Evolutionary conservation across 108 stramenopile genomes (phyloP).

Genomic region (Aurantiochytrium sp.): DNA sequence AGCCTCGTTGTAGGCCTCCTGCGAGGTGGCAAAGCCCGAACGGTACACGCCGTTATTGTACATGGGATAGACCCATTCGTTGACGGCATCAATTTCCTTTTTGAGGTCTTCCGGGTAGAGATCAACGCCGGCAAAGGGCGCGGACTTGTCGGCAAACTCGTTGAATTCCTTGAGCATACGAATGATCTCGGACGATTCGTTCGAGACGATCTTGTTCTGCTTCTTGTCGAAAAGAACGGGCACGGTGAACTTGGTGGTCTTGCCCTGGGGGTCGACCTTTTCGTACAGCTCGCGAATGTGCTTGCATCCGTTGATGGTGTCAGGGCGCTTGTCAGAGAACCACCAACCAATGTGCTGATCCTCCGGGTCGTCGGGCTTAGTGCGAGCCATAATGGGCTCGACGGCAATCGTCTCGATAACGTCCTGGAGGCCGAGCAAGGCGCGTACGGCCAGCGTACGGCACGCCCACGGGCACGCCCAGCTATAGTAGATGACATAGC

Average conservation of each 20-base stretch:
- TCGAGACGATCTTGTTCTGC: constrained; percentile 83
- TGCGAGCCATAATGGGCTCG: constrained; percentile 73
- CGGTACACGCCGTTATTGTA: constrained; percentile 95
- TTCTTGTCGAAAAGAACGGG: constrained; percentile 93
- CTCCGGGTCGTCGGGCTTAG: constrained; percentile 59
- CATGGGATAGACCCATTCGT: constrained; percentile 75
- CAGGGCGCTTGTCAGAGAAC: constrained; percentile 65
- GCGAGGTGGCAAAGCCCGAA: constrained; percentile 87
- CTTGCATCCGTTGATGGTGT: constrained; percentile 51
- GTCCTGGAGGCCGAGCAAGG: constrained; percentile 79
- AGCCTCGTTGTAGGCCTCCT: constrained; percentile 79
- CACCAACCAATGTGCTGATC: constrained; percentile 87
- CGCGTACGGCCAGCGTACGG: constrained; percentile 67
- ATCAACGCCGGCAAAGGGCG: constrained; percentile 58
- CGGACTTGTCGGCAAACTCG: constrained; percentile 47
- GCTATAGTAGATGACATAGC: constrained; percentile 52
- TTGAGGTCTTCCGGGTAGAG: constrained; percentile 72
- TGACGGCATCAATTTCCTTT: constrained; percentile 67
- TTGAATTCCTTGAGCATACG: constrained; percentile 93
- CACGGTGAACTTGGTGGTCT: constrained; percentile 71
- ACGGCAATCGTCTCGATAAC: constrained; percentile 67
- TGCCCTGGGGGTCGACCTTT: constrained; percentile 52
- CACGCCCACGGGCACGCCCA: constrained; percentile 63
- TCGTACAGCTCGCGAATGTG: constrained; percentile 76
- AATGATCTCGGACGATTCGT: constrained; percentile 92